Conservation (phyloP, 805 yeast species). For the Spencermartinsiella europaea region DNA sequence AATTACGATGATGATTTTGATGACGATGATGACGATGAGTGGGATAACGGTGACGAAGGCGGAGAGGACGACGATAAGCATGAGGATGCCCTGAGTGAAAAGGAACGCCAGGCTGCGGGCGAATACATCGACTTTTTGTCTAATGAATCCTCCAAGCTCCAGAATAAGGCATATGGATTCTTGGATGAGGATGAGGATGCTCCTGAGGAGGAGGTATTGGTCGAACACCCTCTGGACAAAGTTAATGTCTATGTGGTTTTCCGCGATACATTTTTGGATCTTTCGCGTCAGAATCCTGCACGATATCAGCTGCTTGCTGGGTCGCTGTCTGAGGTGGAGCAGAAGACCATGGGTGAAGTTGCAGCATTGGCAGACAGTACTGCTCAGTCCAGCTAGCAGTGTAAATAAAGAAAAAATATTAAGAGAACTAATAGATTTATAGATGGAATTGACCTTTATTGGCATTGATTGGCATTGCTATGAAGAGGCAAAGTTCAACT, state of each 20-base stretch:
- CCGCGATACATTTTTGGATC: slow-evolving; percentile 45
- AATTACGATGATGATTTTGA: slow-evolving; percentile 31
- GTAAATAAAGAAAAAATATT: neutral
- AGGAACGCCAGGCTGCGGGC: slow-evolving; percentile 28
- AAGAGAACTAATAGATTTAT: neutral
- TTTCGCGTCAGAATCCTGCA: slow-evolving; percentile 45
- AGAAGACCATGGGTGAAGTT: slow-evolving; percentile 31
- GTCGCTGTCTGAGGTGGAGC: slow-evolving; percentile 35
- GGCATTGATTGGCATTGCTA: too few relatives aligned
- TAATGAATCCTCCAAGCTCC: slow-evolving; percentile 38
- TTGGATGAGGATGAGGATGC: slow-evolving; percentile 59
- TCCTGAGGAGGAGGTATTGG: slow-evolving; percentile 73
- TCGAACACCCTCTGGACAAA: slow-evolving; percentile 72
- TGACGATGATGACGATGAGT: slow-evolving; percentile 28
- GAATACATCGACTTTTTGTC: slow-evolving; percentile 48
- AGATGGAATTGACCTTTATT: too few relatives aligned
- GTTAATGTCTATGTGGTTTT: slow-evolving; percentile 67
- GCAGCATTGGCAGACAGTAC: slow-evolving; percentile 24
- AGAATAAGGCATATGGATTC: slow-evolving; percentile 24
- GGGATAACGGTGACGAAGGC: slow-evolving; percentile 24
- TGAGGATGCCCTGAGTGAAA: slow-evolving; percentile 23
- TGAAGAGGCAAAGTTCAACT: too few relatives aligned
- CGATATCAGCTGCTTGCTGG: slow-evolving; percentile 48
- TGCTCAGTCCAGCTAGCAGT: neutral
- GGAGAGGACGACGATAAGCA: slow-evolving; percentile 24